phyloP scores from a whole-genome alignment of 2,329 filamentous ascomycete genomes.

The Botrytis porri region DNA sequence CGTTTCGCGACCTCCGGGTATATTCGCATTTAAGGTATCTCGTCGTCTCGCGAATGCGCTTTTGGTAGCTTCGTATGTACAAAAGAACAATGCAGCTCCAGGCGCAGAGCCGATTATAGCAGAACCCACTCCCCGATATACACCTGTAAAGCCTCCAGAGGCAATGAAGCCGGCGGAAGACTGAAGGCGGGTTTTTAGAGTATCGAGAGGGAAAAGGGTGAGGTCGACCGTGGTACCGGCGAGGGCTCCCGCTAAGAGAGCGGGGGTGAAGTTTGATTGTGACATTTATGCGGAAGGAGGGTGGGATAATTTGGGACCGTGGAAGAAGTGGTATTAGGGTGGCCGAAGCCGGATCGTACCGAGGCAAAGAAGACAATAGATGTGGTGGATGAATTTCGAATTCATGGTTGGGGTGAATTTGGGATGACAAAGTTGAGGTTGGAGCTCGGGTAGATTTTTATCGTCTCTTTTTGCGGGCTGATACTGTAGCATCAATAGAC shows the following conservation, averaged over 20 bases:
- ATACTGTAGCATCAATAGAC: background rate
- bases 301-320: background rate
- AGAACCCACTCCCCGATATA: conserved; percentile 89
- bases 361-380: conserved; percentile 3
- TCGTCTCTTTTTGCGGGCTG: conserved; percentile 1
- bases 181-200: conserved; percentile 95
- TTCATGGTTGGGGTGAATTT: conserved; percentile 10
- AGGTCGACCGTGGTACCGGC: conserved; percentile 96
- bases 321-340: background rate
- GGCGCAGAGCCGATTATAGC: conserved; percentile 90
- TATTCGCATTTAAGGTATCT: background rate
- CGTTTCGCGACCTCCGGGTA: conserved; percentile 30
- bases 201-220: conserved; percentile 96
- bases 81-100: conserved; percentile 95
- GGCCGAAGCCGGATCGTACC: conserved; percentile 11
- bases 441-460: conserved; percentile 15
- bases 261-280: conserved; percentile 53
- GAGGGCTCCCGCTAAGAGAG: conserved; percentile 77
- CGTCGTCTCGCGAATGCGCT: conserved; percentile 25
- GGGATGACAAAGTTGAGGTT: conserved; percentile 19
- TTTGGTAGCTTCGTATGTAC: conserved; percentile 82
- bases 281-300: conserved; percentile 26
- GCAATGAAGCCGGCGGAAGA: conserved; percentile 73
- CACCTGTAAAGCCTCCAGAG: conserved; percentile 82
- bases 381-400: background rate